Base-by-base conservation (phyloP, 2,329 filamentous ascomycete genomes). In the Aspergillus versicolor region DNA sequence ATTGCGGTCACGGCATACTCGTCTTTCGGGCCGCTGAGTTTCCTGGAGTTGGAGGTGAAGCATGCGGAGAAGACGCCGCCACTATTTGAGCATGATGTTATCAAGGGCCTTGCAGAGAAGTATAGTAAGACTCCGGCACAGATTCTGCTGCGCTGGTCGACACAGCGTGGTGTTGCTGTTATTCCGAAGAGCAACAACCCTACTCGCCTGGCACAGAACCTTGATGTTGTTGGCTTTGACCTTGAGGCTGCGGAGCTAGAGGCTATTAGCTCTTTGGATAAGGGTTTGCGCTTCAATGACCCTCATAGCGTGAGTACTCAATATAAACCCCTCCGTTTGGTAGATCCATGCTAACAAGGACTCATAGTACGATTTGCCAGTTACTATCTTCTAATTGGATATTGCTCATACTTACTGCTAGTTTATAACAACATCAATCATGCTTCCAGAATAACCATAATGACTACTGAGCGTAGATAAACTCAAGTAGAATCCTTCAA, bases 101-200 rank as follows among this genome's bases (percentile, higher is more conserved):
- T 96, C 73, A 85, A 82, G 65, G 71, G 67, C 49, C 82, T 92
- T 61, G 87, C 90, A 17, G 74, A 81, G 67, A 91, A 89, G 79
- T 80, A 90, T 70, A 78, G 78, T 72, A 91, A 89, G 81, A 86
- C 87, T 8, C 82, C 90, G 6, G 88, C 90, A 15, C 91, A 96
- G 82, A 82, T 96, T 27, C 82, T 96, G 60, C 82, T 96, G 64
- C 84, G 91, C 67, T 96, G 92, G 92, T 86, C 91, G 21, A 95
- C 91, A 15, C 91, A 95, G 81, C 83, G 89, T 50, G 86, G 86
- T 32, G 80, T 94, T 56, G 89, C 90, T 47, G 88, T 94, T 66
- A 94, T 63, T 47, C 58, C 62, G 5, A 63, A 62, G 54, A 62
- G 60, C 19, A 63, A 58, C 41, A 40, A 61, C 34, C 56, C 58